Base-by-base conservation (phyloP, 768 basidiomycete genomes). In the Trametes cubensis region DNA sequence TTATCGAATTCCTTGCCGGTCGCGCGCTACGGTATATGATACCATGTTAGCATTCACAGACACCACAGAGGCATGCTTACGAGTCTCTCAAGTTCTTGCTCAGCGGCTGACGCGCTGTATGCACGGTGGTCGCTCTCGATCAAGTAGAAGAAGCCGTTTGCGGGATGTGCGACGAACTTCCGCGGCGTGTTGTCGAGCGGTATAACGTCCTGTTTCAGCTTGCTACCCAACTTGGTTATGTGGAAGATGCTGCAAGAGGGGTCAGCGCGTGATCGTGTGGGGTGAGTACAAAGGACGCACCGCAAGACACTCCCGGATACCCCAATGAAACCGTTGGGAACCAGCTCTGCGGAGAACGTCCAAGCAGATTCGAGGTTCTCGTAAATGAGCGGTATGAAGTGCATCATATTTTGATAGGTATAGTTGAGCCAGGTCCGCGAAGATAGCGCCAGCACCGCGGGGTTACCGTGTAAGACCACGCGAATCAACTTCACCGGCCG, bases 351-450 rank as follows among this genome's bases (percentile, higher is more conserved):
- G 21, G 92, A 95, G 78, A 99, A 95, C 69, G 93, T 92, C 90
- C 94, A 96, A 0, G 95, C 95, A 72, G 94, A 92, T 74, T 98
- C 97, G 23, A 99, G 84, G 65, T 89, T 89, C 68, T 98, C 97
- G 70, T 93, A 97, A 68, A 98, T 98, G 41, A 99, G 82, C 2
- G 97, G 97, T 0, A 95, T 95, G 72, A 98, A 98, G 70, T 98
- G 95, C 81, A 98, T 90, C 49, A 95, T 83, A 68, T 96, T 94
- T 77, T 98, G 96, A 71, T 98, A 84, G 0, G 95, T 96, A 73
- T 99, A 98, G 70, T 98, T 95, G 46, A 98, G 80, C 97, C 97
- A 99, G 28, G 96, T 90, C 23, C 95, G 86, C 20, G 92, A 95
- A 0, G 97, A 98, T n/a, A 99, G 83, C 1, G 97, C 97, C 55